phyloP scores from a whole-genome alignment of 2,329 filamentous ascomycete genomes.

The Fusarium neocosmosporiellum region DNA sequence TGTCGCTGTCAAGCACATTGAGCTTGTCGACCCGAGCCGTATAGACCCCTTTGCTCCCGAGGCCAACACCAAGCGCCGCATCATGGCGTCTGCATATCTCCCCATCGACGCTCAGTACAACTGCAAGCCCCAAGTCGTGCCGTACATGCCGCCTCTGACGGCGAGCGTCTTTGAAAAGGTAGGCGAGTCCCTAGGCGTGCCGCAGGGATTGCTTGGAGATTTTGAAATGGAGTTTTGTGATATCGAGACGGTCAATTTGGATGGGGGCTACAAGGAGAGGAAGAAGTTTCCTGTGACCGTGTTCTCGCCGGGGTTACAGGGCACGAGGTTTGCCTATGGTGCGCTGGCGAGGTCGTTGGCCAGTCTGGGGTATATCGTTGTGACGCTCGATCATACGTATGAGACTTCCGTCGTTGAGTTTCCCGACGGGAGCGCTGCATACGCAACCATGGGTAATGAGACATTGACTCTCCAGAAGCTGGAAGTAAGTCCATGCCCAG shows the following conservation, averaged over 20 bases:
- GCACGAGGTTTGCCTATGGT: slow-evolving; percentile 55
- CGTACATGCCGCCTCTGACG: slow-evolving; percentile 19
- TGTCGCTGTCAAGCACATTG: slow-evolving; percentile 9
- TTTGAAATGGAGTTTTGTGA: slow-evolving; percentile 26
- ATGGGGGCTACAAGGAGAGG: neutral
- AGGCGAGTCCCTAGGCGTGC: slow-evolving; percentile 8
- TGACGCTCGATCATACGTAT: slow-evolving; percentile 60
- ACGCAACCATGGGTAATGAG: neutral
- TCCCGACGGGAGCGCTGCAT: slow-evolving; percentile 50
- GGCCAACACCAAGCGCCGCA: slow-evolving; percentile 5
- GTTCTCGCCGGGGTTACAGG: slow-evolving; percentile 57
- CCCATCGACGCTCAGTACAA: slow-evolving; percentile 9
- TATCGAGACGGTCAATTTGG: slow-evolving; percentile 5
- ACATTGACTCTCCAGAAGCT: neutral
- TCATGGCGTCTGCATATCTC: slow-evolving; percentile 25
- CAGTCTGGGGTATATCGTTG: slow-evolving; percentile 56
- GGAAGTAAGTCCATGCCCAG: slow-evolving; percentile 1
- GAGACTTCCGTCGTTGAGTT: slow-evolving; percentile 58
- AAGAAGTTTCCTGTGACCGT: slow-evolving; percentile 35
- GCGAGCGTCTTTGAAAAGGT: slow-evolving; percentile 8
- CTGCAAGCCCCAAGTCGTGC: slow-evolving; percentile 6
- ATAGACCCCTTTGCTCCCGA: slow-evolving; percentile 15
- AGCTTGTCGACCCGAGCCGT: slow-evolving; percentile 12
- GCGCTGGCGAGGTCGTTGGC: slow-evolving; percentile 56
- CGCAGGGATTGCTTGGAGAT: slow-evolving; percentile 4